These are phyloP conservation scores for Phoma sp. DNA, from an alignment of 2,329 filamentous ascomycete species.

Conservation along the genomic window DNA sequence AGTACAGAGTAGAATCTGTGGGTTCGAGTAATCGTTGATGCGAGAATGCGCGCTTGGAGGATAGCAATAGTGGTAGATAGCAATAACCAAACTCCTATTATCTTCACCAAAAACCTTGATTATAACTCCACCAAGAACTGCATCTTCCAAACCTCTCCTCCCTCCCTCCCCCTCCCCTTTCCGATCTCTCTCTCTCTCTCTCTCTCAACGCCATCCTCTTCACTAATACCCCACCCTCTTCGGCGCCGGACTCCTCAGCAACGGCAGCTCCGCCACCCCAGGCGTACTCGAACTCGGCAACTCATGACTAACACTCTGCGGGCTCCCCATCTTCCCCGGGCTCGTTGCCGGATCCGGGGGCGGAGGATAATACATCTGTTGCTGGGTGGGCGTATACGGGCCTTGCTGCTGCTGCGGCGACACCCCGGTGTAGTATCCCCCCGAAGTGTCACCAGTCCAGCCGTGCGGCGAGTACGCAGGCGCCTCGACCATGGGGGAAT, in stretches of 20 bases:
- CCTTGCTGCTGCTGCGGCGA: not conserved
- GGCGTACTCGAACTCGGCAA: constrained; percentile 1
- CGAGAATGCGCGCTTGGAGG: not conserved
- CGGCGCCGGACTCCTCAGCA: constrained; percentile 2
- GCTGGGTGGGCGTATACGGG: not conserved
- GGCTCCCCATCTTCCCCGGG: not conserved
- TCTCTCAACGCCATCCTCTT: too few relatives aligned
- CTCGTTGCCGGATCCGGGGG: not conserved
- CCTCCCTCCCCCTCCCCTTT: too few relatives aligned
- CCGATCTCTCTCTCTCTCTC: too few relatives aligned
- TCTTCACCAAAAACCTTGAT: too few relatives aligned
- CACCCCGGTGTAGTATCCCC: not conserved
- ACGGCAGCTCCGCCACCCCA: constrained; percentile 4
- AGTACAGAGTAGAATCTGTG: not conserved
- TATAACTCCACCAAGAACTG: too few relatives aligned
- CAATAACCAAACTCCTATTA: not conserved
- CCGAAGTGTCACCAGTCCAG: not conserved
- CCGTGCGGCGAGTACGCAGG: constrained; percentile 19
- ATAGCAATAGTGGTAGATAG: not conserved
- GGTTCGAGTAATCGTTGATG: too few relatives aligned
- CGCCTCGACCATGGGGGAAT: constrained; percentile 16
- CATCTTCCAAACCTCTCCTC: too few relatives aligned
- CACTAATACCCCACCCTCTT: not conserved
- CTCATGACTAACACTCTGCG: constrained; percentile 1
- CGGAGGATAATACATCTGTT: constrained; percentile 2